Conservation (phyloP, 1,284 basidiomycete genomes). For the Erythrobasidium hasegawianum region DNA sequence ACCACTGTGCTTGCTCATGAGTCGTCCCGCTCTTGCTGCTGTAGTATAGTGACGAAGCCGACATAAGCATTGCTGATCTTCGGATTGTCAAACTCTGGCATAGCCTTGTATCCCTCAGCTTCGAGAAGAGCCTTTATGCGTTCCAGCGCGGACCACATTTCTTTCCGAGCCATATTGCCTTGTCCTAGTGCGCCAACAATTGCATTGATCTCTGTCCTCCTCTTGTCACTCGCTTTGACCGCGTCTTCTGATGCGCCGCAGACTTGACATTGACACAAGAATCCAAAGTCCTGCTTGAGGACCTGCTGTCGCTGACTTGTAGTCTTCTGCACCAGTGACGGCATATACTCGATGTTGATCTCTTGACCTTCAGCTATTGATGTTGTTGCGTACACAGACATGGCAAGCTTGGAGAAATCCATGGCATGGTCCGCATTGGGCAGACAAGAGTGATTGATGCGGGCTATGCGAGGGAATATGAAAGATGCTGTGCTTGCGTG, state of each 20-base stretch:
- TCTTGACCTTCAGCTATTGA: conserved; percentile 35
- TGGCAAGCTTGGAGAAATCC: conserved; percentile 41
- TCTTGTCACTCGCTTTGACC: conserved; percentile 31
- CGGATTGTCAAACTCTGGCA: conserved; percentile 40
- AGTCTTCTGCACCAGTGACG: conserved; percentile 38
- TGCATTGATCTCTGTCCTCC: conserved; percentile 30
- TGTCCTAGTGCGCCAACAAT: conserved; percentile 25
- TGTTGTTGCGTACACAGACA: conserved; percentile 43
- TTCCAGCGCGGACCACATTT: conserved; percentile 33
- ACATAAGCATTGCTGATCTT: conserved; percentile 29
- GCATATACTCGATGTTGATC: conserved; percentile 43
- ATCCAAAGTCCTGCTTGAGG: conserved; percentile 40
- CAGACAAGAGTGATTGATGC: conserved; percentile 37
- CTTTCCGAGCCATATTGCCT: conserved; percentile 19
- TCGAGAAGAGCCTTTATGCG: conserved; percentile 37
- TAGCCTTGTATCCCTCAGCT: conserved; percentile 40
- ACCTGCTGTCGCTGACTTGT: conserved; percentile 35
- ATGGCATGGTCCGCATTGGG: conserved; percentile 36
- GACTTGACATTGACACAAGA: conserved; percentile 40
- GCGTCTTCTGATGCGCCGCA: conserved; percentile 28
- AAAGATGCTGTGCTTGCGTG: conserved; percentile 35
- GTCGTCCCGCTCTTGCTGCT: too few relatives aligned
- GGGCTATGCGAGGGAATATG: conserved; percentile 30
- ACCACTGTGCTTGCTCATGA: too few relatives aligned
- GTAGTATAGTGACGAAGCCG: conserved; percentile 17